Evolutionary conservation across 805 yeast species (phyloP).

Genomic region (Cyberlindnera meyerae): DNA sequence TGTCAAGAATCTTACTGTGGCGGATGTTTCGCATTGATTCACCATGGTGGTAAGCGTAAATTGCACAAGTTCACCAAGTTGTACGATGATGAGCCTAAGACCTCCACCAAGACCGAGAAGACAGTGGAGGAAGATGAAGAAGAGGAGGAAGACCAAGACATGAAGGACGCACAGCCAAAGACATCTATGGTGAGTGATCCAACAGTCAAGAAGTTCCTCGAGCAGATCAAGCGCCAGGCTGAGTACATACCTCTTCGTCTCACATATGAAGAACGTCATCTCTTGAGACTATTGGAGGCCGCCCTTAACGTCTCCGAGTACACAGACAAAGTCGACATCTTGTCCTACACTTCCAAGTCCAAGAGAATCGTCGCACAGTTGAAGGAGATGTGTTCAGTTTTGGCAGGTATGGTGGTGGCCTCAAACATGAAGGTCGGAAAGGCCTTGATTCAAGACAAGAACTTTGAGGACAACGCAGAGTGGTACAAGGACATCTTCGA

Average conservation of each 20-base stretch:
- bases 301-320: slow-evolving; percentile 76
- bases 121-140: slow-evolving; percentile 18
- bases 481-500: slow-evolving; percentile 73
- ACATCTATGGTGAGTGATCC: slow-evolving; percentile 1
- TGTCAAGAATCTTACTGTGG: slow-evolving; percentile 68
- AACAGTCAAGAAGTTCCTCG: slow-evolving; percentile 9
- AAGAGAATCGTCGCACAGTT: slow-evolving; percentile 68
- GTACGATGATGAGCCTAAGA: slow-evolving; percentile 17
- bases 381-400: slow-evolving; percentile 70
- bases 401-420: slow-evolving; percentile 76
- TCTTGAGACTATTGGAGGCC: slow-evolving; percentile 63
- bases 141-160: not conserved
- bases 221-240: slow-evolving; percentile 37
- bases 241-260: slow-evolving; percentile 66
- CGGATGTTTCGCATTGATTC: slow-evolving; percentile 65
- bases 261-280: slow-evolving; percentile 62
- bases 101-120: too few species aligned
- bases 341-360: slow-evolving; percentile 61
- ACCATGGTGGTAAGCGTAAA: slow-evolving; percentile 61
- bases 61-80: slow-evolving; percentile 34
- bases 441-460: slow-evolving; percentile 56
- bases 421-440: slow-evolving; percentile 70
- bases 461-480: slow-evolving; percentile 62
- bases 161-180: not conserved
- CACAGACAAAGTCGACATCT: slow-evolving; percentile 72